Evolutionary conservation across 2,329 filamentous ascomycete genomes (phyloP).

Genomic region (Aspergillus versicolor): DNA sequence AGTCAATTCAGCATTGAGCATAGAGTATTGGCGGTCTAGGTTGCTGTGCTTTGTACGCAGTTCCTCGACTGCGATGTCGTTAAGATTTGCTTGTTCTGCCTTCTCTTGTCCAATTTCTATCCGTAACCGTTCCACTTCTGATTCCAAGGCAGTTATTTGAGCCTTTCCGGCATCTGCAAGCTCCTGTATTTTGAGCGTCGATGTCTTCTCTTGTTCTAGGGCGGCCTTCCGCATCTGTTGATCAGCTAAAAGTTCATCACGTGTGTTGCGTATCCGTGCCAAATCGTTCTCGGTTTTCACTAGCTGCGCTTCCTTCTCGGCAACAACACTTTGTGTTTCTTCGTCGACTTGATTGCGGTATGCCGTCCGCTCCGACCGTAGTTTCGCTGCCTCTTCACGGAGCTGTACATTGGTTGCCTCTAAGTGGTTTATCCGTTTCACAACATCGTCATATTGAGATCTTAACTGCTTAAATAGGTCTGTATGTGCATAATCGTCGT

Average conservation of each 20-base stretch:
- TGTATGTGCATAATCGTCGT: constrained; percentile 91
- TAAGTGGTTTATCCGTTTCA: constrained; percentile 86
- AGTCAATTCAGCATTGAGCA: constrained; percentile 83
- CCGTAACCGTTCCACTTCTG: constrained; percentile 72
- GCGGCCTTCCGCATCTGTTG: constrained; percentile 74
- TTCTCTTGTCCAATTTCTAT: constrained; percentile 54
- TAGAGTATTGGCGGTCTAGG: constrained; percentile 74
- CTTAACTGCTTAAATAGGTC: constrained; percentile 93
- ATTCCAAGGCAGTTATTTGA: constrained; percentile 77
- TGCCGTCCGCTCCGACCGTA: constrained; percentile 78
- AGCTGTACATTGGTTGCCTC: constrained; percentile 85
- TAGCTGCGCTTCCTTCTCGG: constrained; percentile 79
- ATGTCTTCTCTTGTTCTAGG: constrained; percentile 71
- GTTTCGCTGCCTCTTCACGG: constrained; percentile 78
- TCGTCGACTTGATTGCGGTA: constrained; percentile 79
- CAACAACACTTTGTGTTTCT: constrained; percentile 70
- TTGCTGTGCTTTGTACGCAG: constrained; percentile 71
- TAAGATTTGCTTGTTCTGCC: constrained; percentile 46
- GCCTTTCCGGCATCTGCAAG: constrained; percentile 75
- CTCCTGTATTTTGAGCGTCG: constrained; percentile 74
- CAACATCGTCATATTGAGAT: constrained; percentile 85
- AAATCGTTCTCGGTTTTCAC: constrained; percentile 80
- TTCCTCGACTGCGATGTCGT: constrained; percentile 66
- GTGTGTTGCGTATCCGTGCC: constrained; percentile 75
- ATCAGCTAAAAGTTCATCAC: constrained; percentile 85